These are phyloP conservation scores for Scytalidium lignicola DNA, from an alignment of 2,329 filamentous ascomycete species.

Conservation along the genomic window DNA sequence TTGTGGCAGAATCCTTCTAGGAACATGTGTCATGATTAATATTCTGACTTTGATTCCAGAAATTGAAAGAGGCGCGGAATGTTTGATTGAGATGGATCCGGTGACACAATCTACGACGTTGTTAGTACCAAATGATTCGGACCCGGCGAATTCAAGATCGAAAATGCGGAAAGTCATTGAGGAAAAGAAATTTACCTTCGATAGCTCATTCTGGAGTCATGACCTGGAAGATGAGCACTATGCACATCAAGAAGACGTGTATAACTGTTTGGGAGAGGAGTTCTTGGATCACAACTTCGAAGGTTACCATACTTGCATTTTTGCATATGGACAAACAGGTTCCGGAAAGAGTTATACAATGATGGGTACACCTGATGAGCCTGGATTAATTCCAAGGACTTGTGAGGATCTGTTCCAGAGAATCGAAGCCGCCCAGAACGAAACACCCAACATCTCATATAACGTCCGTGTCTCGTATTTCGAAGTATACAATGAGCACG, in stretches of 20 bases:
- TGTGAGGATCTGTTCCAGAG: constrained; percentile 93
- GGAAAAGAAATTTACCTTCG: constrained; percentile 90
- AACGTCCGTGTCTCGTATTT: constrained; percentile 98
- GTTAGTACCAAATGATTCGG: constrained; percentile 57
- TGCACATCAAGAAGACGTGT: constrained; percentile 87
- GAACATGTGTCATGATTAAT: constrained; percentile 7
- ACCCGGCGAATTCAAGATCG: constrained; percentile 48
- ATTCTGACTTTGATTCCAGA: constrained; percentile 49
- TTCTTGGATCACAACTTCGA: constrained; percentile 99
- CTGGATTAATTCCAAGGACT: constrained; percentile 88
- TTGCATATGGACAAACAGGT: constrained; percentile 96
- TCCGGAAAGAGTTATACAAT: constrained; percentile 98
- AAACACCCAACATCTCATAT: constrained; percentile 89
- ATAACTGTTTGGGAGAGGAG: constrained; percentile 89
- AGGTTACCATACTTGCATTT: constrained; percentile 98
- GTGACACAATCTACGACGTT: constrained; percentile 79
- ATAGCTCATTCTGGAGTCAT: constrained; percentile 98
- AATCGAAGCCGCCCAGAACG: constrained; percentile 68
- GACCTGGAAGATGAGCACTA: constrained; percentile 75
- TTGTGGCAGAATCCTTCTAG: background rate
- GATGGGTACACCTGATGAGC: constrained; percentile 85
- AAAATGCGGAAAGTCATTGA: constrained; percentile 72
- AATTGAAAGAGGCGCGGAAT: constrained; percentile 71
- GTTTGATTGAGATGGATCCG: constrained; percentile 89
- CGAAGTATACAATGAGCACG: constrained; percentile 99